Evolutionary conservation across 2,329 filamentous ascomycete species (phyloP), one percentile per base, ranked within the genome.

Genomic region (Pleoardoris graminearum): DNA sequence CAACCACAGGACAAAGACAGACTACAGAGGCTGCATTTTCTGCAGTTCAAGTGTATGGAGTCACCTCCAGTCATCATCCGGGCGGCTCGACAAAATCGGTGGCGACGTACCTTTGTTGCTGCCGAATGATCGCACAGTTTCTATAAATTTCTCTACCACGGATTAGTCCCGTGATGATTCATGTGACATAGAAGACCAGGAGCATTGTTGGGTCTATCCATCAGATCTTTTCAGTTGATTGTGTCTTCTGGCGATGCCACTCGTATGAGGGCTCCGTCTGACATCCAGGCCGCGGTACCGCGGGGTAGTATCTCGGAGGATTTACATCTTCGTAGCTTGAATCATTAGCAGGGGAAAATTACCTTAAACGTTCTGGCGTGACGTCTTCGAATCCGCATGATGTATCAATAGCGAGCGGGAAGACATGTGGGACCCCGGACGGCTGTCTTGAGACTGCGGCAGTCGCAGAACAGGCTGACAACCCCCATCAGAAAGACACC

Each of bases 21-120:
- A 32, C 17, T 25, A 29, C 29, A 41, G 33, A 36, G 33, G 30
- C 33, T 39, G 12, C 30, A 30, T 19, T 41, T 49, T 51, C 53
- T 55, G 30, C 53, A 55, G 53, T 48, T 55, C 53, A 55, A 55
- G 53, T 55, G 53, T 51, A 55, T 49, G 53, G 48, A 50, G 52
- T 51, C 44, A 22, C 52, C 52, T 54, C 52, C 52, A 45, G 41
- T 51, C 48, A 54, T 55, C 53, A 51, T 44, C 16, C 39, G 22
- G n/a, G 22, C 27, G 43, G 19, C 7, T 11, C 19, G 11, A 30
- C 14, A 16, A 36, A 8, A 36, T 27, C 16, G 29, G 25, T 16
- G 32, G 14, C 12, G 30, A 43, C 32, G 11, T 36, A 48, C 33
- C 23, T 47, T 41, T 39, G 19, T 12, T 25, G 41, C 29, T 30